phyloP scores from a whole-genome alignment of 306 rosid species.

The Cucurbita pepo region DNA sequence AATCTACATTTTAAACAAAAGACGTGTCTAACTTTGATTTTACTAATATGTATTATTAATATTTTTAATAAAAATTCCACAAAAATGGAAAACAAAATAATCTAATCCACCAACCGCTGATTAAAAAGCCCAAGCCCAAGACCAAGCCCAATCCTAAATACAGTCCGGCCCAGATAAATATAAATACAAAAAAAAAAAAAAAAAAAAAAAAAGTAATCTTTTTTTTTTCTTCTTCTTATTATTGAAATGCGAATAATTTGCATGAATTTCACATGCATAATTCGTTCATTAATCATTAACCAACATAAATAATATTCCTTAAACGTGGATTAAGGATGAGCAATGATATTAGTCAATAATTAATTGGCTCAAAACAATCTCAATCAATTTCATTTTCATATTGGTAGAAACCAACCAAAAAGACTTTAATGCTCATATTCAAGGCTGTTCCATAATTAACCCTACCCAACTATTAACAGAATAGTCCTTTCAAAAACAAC shows the following conservation, averaged over 20 bases:
- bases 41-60: no score
- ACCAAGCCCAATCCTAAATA: background rate
- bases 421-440: background rate
- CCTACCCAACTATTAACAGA: background rate
- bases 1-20: no score
- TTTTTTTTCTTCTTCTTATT: background rate
- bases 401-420: conserved; percentile 1
- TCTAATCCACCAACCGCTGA: background rate
- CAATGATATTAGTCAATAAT: background rate
- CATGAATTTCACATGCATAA: background rate
- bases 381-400: conserved; percentile 4
- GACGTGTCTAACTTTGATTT: no score
- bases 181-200: no score
- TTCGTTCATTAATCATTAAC: background rate
- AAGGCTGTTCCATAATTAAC: background rate
- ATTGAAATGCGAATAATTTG: background rate
- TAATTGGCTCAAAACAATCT: background rate
- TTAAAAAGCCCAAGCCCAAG: background rate
- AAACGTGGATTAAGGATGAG: background rate
- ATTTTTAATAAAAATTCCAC: no score
- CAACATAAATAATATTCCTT: background rate
- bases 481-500: background rate
- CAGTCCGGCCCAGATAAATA: no score
- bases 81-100: no score
- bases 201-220: no score